phyloP scores from a whole-genome alignment of 345 rosid species.

The Eucalyptus microcorys region DNA sequence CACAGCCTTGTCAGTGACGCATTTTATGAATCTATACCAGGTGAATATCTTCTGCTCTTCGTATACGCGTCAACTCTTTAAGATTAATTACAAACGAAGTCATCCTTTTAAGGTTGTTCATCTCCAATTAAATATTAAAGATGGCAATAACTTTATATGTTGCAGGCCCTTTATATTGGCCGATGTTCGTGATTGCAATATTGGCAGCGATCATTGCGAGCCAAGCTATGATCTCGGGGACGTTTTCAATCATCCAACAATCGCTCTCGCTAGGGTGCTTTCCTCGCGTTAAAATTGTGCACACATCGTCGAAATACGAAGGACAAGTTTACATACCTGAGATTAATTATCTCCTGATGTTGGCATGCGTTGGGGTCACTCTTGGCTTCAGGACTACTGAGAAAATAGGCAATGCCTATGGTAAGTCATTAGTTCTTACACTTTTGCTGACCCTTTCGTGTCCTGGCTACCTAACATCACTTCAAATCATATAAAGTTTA shows the following conservation, averaged over 20 bases:
- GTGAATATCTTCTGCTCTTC: neutral
- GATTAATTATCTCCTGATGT: conserved; percentile 33
- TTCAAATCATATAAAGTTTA: too few relatives aligned
- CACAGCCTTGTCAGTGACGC: neutral
- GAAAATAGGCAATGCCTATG: conserved; percentile 48
- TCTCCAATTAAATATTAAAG: neutral
- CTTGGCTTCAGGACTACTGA: conserved; percentile 25
- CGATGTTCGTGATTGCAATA: conserved; percentile 32
- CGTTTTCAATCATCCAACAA: conserved; percentile 51
- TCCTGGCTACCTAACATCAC: neutral
- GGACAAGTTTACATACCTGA: conserved; percentile 54
- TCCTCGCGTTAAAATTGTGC: conserved; percentile 39
- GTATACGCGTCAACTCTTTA: neutral
- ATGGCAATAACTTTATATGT: neutral
- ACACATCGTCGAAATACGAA: conserved; percentile 25
- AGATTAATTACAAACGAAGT: neutral
- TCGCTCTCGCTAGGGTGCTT: conserved; percentile 40
- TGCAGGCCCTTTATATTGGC: conserved; percentile 35
- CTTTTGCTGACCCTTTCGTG: neutral
- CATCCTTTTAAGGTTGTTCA: neutral
- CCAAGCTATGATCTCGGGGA: conserved; percentile 44
- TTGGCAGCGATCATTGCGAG: conserved; percentile 42
- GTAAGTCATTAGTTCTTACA: conserved; percentile 1
- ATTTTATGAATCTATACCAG: conserved; percentile 16
- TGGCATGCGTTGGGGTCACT: conserved; percentile 35